Base-by-base conservation (phyloP, 2,329 filamentous ascomycete genomes). In the Pseudogymnoascus sp. region DNA sequence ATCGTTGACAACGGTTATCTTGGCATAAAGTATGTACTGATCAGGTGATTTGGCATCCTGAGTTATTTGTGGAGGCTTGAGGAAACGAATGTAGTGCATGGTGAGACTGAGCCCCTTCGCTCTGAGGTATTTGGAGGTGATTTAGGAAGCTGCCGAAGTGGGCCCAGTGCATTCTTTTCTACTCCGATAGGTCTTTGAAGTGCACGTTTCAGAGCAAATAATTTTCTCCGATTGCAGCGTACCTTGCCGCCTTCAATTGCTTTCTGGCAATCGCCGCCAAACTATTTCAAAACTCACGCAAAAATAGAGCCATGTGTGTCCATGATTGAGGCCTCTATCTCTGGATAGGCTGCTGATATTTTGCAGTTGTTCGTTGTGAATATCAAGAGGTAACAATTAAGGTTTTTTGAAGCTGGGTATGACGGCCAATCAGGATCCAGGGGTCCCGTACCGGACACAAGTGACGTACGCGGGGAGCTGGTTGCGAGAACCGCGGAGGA, bases 11-110 rank as follows among this genome's bases (percentile, higher is more conserved):
- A 89, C 79, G 39, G 85, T 86, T 63, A 89, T 75, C 31, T 71
- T 70, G 84, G 75, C 57, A 33, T 54, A 54, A 21, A 54, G 47
- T 33, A 54, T 54, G 29, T 33, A 29, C 29, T 54, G 79, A 74
- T 63, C 75, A 79, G 61, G 41, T 50, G 24, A 54, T 35, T 31
- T 31, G 57, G 37, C 29, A 59, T 60, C 60, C 39, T 17, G 40
- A 13, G 36, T 15, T 37, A 37, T 74, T 60, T 74, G 74, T 8
- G 87, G 86, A 1, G 82, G 75, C 68, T 88, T 89, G 66, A 90
- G 77, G 67, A 89, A 88, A 64, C 86, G 85, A 68, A 89, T 77
- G 71, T 87, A 87, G 65, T 84, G 79, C 81, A 83, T 84, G 9
- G 26, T 61, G 24, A 37, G 15, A 11, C n/a, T 59, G 57, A 59